Percentiles rank a stretch among this genome's conserved stretches.
Conservation (phyloP, 2,329 filamentous ascomycete genomes). For the Lachnellula cervina region DNA sequence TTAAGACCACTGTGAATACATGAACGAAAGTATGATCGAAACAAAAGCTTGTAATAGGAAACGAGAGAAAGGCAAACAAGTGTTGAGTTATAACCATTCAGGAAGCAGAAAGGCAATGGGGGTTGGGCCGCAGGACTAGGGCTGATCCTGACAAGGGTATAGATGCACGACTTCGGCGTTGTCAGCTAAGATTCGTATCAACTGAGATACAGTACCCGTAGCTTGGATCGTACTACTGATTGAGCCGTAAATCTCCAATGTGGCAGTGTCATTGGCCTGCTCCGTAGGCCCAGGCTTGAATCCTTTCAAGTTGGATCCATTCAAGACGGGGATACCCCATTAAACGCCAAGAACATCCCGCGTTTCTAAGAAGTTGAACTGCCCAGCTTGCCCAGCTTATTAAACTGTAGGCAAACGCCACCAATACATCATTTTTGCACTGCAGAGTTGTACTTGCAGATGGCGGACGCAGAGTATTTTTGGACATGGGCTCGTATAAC, state of each 20-base stretch:
- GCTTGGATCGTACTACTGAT: neutral
- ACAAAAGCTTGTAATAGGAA: neutral
- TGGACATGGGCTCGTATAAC: too few species aligned
- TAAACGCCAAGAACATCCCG: too few species aligned
- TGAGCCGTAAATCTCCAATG: neutral
- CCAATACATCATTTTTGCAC: too few species aligned
- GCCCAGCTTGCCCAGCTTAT: too few species aligned
- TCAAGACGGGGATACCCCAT: too few species aligned
- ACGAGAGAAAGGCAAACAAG: neutral
- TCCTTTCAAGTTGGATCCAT: too few species aligned
- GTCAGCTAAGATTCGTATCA: neutral
- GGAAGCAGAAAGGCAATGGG: neutral
- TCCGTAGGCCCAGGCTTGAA: too few species aligned
- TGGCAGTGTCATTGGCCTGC: neutral
- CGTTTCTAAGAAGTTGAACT: too few species aligned
- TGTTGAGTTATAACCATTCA: neutral
- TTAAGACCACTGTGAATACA: neutral
- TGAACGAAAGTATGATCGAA: neutral
- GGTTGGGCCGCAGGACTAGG: constrained; percentile 5
- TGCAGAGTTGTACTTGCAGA: too few species aligned
- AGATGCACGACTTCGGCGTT: constrained; percentile 1
- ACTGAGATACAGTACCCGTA: neutral
- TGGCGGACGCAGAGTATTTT: too few species aligned
- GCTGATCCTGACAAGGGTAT: constrained; percentile 6
- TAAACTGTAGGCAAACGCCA: too few species aligned